These are phyloP conservation scores for Kodamaea nitidulidarum DNA, from an alignment of 805 yeast genomes.

Conservation along the genomic window DNA sequence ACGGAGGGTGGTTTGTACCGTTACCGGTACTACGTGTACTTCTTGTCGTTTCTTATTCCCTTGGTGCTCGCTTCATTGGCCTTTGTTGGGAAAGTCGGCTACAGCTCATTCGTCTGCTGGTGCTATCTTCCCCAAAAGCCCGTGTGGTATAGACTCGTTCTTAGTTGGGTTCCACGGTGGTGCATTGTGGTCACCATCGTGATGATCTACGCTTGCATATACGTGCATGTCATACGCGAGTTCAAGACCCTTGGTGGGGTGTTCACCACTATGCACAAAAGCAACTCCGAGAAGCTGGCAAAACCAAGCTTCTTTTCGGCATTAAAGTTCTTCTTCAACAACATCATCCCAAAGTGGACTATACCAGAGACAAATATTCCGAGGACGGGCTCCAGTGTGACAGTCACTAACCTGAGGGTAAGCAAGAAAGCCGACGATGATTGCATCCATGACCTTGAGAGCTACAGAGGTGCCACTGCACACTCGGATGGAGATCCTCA, in stretches of 20 bases:
- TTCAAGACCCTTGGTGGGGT: conserved; percentile 52
- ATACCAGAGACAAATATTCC: conserved; percentile 19
- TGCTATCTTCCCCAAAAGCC: conserved; percentile 75
- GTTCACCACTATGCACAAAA: conserved; percentile 29
- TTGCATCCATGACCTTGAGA: conserved; percentile 27
- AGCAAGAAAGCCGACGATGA: conserved; percentile 11
- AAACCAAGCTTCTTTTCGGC: conserved; percentile 34
- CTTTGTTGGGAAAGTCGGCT: conserved; percentile 48
- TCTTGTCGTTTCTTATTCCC: conserved; percentile 57
- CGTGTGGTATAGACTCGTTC: conserved; percentile 64
- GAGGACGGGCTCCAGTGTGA: conserved; percentile 4
- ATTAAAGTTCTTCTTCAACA: conserved; percentile 23
- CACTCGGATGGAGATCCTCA: conserved; percentile 12
- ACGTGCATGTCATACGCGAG: conserved; percentile 65
- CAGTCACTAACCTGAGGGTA: conserved; percentile 3
- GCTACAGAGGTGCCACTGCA: background rate
- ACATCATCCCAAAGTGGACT: conserved; percentile 25
- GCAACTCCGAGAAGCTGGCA: conserved; percentile 12
- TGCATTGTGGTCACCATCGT: conserved; percentile 59
- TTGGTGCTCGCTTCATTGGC: conserved; percentile 67
- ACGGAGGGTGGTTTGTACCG: conserved; percentile 72
- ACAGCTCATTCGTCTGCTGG: conserved; percentile 64
- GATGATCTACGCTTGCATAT: conserved; percentile 63
- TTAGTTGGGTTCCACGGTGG: conserved; percentile 83
- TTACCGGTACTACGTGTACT: conserved; percentile 55